Conservation (phyloP, 495 filamentous ascomycete species). For the Penicillium arizonense region DNA sequence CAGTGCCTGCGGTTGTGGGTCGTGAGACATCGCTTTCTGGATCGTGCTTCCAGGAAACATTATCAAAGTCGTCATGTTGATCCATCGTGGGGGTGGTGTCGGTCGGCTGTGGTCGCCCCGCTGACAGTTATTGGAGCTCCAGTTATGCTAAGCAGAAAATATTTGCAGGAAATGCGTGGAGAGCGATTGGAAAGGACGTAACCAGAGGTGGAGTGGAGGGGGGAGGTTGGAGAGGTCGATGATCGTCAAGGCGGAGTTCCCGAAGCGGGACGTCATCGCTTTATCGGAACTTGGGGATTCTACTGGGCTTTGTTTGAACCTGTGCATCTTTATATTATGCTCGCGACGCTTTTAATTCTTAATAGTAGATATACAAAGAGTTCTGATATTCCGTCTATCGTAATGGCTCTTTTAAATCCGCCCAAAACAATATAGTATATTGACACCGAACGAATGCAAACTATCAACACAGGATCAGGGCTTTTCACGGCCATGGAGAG, state of each 20-base stretch:
- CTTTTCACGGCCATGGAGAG: constrained; percentile 21
- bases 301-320: background rate
- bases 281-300: background rate
- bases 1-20: constrained; percentile 46
- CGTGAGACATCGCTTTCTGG: constrained; percentile 50
- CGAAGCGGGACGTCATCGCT: constrained; percentile 28
- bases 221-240: constrained; percentile 20
- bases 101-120: constrained; percentile 18
- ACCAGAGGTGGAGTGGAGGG: constrained; percentile 15
- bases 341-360: background rate
- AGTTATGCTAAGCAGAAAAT: constrained; percentile 1
- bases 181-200: background rate
- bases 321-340: background rate
- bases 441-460: constrained; percentile 8
- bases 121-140: constrained; percentile 3
- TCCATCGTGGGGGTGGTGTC: constrained; percentile 39
- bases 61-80: constrained; percentile 58
- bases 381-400: constrained; percentile 1
- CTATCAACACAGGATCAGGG: constrained; percentile 9
- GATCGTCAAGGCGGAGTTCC: constrained; percentile 34
- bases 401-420: background rate
- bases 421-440: constrained; percentile 1
- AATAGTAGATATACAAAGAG: constrained; percentile 5
- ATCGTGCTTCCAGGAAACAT: constrained; percentile 56
- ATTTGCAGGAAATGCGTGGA: background rate